Percentiles rank a stretch among this genome's conserved stretches.
phyloP scores from a whole-genome alignment of 768 basidiomycete species.

The Suillus decipiens region DNA sequence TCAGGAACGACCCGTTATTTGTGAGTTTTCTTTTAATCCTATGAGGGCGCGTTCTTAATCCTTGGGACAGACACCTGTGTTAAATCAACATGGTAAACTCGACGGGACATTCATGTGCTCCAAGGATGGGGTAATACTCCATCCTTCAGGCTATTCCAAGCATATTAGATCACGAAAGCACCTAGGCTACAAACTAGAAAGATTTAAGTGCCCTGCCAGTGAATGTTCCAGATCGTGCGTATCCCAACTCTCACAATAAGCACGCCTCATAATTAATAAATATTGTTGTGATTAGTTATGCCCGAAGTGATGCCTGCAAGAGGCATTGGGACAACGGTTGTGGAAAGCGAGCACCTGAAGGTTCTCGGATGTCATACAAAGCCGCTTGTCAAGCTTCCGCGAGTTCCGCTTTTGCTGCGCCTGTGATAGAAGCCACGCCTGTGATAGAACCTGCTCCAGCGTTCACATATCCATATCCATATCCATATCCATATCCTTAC shows the following conservation, averaged over 20 bases:
- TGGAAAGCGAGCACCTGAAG: neutral
- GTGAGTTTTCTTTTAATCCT: neutral
- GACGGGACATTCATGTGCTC: neutral
- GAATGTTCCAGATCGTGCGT: neutral
- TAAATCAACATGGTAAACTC: neutral
- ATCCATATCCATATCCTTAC: neutral
- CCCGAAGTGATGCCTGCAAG: neutral
- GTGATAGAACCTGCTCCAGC: neutral
- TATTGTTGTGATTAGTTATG: neutral
- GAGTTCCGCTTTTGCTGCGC: neutral
- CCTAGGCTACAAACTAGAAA: neutral
- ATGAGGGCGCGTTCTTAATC: neutral
- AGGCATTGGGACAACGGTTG: neutral
- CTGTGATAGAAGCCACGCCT: neutral
- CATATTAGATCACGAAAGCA: neutral
- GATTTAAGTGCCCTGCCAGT: neutral
- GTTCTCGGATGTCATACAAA: neutral
- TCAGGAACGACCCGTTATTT: neutral
- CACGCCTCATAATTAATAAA: neutral
- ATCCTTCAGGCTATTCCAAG: neutral
- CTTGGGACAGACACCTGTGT: neutral
- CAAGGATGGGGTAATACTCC: neutral
- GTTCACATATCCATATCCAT: neutral
- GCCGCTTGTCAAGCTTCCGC: too few relatives aligned
- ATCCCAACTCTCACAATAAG: neutral